Evolutionary conservation across 768 basidiomycete genomes (phyloP), one percentile per base, ranked within the genome.

Genomic region (Auriscalpium microsporum): DNA sequence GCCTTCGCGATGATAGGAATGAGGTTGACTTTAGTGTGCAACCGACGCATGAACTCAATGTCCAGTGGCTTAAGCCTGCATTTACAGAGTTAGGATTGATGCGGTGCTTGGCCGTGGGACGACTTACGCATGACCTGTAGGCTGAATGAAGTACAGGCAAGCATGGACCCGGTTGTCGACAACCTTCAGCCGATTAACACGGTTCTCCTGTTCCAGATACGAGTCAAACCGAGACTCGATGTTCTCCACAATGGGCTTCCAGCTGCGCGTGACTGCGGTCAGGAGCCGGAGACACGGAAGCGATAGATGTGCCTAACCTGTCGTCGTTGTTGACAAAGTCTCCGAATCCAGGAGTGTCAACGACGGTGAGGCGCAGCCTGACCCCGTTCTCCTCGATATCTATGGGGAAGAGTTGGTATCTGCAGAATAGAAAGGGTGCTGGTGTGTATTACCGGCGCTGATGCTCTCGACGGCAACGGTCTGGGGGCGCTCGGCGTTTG

Each of bases 301-400:
- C 42, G 51, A 59, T 56, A 54, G 56, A 52, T 48, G 63, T 61
- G 61, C 73, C 61, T 59, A 92, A 92, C 93, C 94, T 94, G 67
- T 96, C 93, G 64, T 96, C 92, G 70, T 99, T 99, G 78, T 99
- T 97, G 68, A 98, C 94, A 71, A 96, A 98, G 71, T 99, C 96
- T 58, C 96, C 96, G 67, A 97, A 99, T 36, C 96, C 96, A 55
- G 96, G 96, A 33, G 94, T 99, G 69, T 99, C 96, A 60, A 99
- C 96, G 58, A 99, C 95, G n/a, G 94, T 98, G 55, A 99, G 75
- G 68, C 94, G 93, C 45, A 98, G 83, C 63, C 94, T 83, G 44
- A 98, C 96, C 56, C 94, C 95, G 57, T 89, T 95, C 77, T 99
- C 96, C 76, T 98, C 95, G 66, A 99, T 98, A 69, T 99, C 96